These are phyloP conservation scores for Corylus heterophylla DNA, from an alignment of 306 rosid genomes.

Conservation along the genomic window DNA sequence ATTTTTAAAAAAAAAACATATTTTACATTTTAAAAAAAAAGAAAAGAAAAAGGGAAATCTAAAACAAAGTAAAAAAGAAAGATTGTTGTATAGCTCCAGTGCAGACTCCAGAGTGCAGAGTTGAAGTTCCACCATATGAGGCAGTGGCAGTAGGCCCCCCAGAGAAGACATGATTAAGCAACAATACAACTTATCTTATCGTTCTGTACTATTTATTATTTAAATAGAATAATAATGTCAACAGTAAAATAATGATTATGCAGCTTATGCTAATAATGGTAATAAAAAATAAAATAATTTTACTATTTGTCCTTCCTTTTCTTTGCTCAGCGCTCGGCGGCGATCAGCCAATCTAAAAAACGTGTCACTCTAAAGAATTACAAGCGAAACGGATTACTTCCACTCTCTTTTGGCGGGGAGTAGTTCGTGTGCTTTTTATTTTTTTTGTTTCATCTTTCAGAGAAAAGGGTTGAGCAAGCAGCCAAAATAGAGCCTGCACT, in stretches of 20 bases:
- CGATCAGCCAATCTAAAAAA: background rate
- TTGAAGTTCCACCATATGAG: no score
- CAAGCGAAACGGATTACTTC: background rate
- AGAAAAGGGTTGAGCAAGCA: background rate
- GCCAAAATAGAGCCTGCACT: slow-evolving; percentile 11
- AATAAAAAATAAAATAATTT: background rate
- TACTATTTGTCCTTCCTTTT: background rate
- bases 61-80: no score
- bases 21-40: no score
- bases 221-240: background rate
- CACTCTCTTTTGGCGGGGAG: background rate
- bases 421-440: background rate
- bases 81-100: no score
- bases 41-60: no score
- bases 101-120: no score
- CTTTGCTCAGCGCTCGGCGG: background rate
- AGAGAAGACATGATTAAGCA: background rate
- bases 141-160: no score
- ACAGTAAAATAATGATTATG: background rate
- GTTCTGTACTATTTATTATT: background rate
- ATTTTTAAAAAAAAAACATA: no score
- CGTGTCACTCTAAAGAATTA: background rate
- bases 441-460: no score
- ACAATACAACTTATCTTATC: background rate
- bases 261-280: background rate